Conservation (phyloP, 371 early-diverging fungal species). For the Zopfochytrium polystomum region DNA sequence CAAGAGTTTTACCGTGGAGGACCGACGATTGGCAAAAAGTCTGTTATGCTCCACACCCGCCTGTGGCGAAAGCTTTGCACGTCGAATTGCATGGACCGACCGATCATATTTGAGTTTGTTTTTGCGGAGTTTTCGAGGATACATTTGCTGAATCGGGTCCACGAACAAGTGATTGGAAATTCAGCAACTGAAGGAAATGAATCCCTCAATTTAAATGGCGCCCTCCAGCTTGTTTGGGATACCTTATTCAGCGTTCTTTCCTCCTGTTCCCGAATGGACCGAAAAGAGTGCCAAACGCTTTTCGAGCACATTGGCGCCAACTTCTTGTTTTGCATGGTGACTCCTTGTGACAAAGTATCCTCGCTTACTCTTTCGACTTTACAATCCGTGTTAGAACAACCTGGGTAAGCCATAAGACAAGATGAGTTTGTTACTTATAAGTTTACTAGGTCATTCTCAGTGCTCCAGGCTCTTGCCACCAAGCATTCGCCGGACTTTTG, state of each 20-base stretch:
- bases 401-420: not conserved
- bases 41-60: too few species aligned
- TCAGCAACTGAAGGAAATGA: not conserved
- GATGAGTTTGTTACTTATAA: not conserved
- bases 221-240: slow-evolving; percentile 11
- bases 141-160: slow-evolving; percentile 11
- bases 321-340: slow-evolving; percentile 19
- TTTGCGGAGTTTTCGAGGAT: slow-evolving; percentile 14
- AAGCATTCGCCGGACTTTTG: slow-evolving; percentile 5
- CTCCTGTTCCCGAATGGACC: not conserved
- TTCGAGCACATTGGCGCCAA: not conserved
- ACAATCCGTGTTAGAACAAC: not conserved
- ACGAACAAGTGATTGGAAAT: not conserved
- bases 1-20: slow-evolving; percentile 20
- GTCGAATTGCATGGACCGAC: not conserved
- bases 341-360: slow-evolving; percentile 15
- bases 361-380: not conserved
- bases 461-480: not conserved
- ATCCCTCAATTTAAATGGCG: not conserved
- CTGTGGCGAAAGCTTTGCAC: too few species aligned
- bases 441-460: not conserved
- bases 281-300: not conserved
- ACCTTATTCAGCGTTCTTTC: not conserved
- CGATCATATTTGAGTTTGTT: slow-evolving; percentile 1
- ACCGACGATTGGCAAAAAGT: not conserved